Percentiles rank a stretch among this genome's conserved stretches.
phyloP scores from a whole-genome alignment of 1,284 basidiomycete species.

The Malassezia globosa region DNA sequence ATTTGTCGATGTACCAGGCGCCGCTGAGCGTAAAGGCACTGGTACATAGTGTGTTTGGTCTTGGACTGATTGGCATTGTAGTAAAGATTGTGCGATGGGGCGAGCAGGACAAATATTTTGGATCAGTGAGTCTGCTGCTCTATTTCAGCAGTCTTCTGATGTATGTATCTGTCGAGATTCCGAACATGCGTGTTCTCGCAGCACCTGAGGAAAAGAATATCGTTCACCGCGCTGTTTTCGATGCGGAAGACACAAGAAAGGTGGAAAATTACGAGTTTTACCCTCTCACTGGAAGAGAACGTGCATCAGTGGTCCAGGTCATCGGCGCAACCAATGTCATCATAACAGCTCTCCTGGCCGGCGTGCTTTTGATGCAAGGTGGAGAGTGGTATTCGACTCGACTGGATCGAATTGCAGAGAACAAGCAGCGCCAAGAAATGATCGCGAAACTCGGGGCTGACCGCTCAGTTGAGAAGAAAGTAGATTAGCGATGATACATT shows the following conservation, averaged over 20 bases:
- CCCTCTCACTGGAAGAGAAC: constrained; percentile 27
- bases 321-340: constrained; percentile 41
- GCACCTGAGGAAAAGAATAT: constrained; percentile 30
- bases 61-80: constrained; percentile 37
- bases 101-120: constrained; percentile 45
- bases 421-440: constrained; percentile 6
- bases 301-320: constrained; percentile 28
- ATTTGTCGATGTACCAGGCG: constrained; percentile 33
- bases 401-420: constrained; percentile 11
- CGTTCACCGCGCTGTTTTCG: constrained; percentile 10
- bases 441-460: constrained; percentile 13
- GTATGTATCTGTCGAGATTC: constrained; percentile 36
- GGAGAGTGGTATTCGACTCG: constrained; percentile 29
- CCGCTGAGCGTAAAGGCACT: constrained; percentile 35
- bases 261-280: constrained; percentile 1
- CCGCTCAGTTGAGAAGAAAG: constrained; percentile 3
- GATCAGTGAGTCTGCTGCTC: constrained; percentile 34
- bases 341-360: constrained; percentile 27
- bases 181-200: constrained; percentile 36
- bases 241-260: neutral
- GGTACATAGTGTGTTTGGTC: constrained; percentile 39
- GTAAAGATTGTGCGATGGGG: constrained; percentile 44
- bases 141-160: constrained; percentile 39
- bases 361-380: constrained; percentile 38
- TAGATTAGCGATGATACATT: constrained; percentile 2